A percentile compares a stretch with the other conserved stretches of the same genome.
Conservation (phyloP, 2,329 filamentous ascomycete species). For the Talaromyces sp. region DNA sequence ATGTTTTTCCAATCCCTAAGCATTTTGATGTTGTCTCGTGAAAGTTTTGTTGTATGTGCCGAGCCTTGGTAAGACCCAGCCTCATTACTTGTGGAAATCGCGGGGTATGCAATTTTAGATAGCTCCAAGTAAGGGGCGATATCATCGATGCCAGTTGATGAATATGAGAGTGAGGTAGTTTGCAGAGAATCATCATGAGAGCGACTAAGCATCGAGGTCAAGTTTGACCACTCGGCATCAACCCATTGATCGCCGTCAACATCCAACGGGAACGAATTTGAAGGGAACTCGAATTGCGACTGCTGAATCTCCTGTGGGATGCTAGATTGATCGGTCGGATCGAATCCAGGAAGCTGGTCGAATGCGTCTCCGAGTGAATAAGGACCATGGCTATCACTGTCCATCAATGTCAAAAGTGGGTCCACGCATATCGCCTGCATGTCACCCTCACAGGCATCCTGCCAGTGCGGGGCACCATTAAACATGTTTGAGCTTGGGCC, state of each 20-base stretch:
- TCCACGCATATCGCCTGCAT: neutral
- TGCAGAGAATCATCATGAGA: neutral
- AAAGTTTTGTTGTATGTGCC: neutral
- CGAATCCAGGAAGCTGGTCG: neutral
- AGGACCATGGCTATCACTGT: neutral
- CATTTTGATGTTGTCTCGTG: neutral
- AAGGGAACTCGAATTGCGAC: neutral
- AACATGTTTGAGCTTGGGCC: neutral
- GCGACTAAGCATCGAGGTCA: neutral
- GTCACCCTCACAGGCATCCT: neutral
- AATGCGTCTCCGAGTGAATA: neutral
- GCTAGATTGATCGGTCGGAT: neutral
- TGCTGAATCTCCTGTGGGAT: neutral
- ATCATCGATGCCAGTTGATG: neutral
- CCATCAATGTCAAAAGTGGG: neutral
- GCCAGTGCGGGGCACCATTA: neutral
- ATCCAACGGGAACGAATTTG: neutral
- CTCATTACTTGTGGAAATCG: neutral
- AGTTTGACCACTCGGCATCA: neutral
- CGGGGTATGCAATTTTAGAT: neutral
- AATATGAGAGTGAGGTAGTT: neutral
- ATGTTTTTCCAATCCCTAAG: slow-evolving; percentile 6
- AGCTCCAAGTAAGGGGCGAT: neutral
- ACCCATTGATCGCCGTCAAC: neutral
- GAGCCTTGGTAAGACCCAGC: neutral